Evolutionary conservation across 2,329 filamentous ascomycete species (phyloP), one percentile per base, ranked within the genome.

Genomic region (Claviceps quebecensis): DNA sequence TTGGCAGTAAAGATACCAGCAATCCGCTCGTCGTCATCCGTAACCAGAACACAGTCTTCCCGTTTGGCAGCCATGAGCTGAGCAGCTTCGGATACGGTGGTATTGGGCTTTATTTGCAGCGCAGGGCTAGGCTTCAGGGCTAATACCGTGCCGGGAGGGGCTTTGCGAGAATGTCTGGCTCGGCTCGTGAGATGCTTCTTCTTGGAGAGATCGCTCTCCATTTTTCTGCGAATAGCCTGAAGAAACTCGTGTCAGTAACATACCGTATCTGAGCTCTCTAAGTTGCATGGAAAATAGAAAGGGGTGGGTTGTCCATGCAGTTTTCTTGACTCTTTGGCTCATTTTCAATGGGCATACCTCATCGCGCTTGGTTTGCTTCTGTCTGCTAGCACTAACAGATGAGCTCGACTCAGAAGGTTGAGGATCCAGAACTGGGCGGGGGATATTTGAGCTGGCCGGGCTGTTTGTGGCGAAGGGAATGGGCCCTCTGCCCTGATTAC

Each of bases 1-100:
- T 98, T 98, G 58, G 93, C 93, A 0, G 93, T 98, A 68, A 98
- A 98, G 67, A 98, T 98, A 71, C 93, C 93, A 45, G 93, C 87
- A 70, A 98, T 98, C 46, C 93, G 81, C 63, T 98, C 93, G 69
- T 98, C 90, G 58, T 97, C 91, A 67, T 98, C 93, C 43, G 93
- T 98, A 23, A 98, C 93, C 55, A 98, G 73, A 40, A 98, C 93
- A 63, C 93, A 98, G 68, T 98, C 93, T 69, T 98, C 93, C 61
- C 93, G 80, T 77, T 98, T 98, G 48, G 93, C 93, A 52, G 93
- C 93, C 93, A 98, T 98, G 64, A 98, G 75, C 74, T 98, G 93
- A 41, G 93, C 93, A 47, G 93, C 93, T 71, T 98, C 93, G 56
- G 93, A 84, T 52, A 98, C 91, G 48, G 87, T 95, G 26, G 89